These are phyloP conservation scores for Pulveroboletus ravenelii DNA, from an alignment of 768 basidiomycete genomes.

Conservation along the genomic window DNA sequence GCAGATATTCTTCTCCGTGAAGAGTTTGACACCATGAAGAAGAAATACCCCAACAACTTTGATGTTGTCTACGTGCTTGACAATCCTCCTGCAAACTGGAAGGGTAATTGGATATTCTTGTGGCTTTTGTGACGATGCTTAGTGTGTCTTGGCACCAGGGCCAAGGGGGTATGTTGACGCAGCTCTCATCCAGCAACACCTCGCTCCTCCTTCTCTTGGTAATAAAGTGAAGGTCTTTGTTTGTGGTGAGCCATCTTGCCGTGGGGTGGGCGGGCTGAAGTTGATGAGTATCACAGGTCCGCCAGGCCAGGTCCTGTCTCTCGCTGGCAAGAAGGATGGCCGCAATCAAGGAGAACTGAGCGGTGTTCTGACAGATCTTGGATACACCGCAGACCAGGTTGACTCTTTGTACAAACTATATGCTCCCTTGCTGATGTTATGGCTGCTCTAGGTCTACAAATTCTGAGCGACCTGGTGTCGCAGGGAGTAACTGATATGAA, in stretches of 20 bases:
- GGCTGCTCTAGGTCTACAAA: constrained; percentile 35
- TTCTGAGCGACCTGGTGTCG: constrained; percentile 35
- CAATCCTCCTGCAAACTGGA: constrained; percentile 56
- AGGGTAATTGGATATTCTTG: constrained; percentile 41
- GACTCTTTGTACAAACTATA: neutral
- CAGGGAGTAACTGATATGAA: too few species aligned
- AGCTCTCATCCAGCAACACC: constrained; percentile 69
- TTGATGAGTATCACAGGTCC: constrained; percentile 44
- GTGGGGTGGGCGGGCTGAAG: neutral
- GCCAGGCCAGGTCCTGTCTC: constrained; percentile 80
- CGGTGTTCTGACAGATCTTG: constrained; percentile 82
- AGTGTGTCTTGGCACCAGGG: constrained; percentile 34
- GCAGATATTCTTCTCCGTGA: constrained; percentile 85
- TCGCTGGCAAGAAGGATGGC: constrained; percentile 87
- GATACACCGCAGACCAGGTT: constrained; percentile 85
- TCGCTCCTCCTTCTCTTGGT: constrained; percentile 56
- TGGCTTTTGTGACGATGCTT: constrained; percentile 2
- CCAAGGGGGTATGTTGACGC: constrained; percentile 69
- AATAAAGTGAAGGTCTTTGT: constrained; percentile 87
- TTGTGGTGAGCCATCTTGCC: constrained; percentile 57
- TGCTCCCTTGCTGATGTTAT: constrained; percentile 1
- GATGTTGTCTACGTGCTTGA: constrained; percentile 86
- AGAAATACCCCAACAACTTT: constrained; percentile 64
- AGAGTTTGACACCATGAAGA: constrained; percentile 66
- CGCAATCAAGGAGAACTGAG: constrained; percentile 79